Base-by-base conservation (phyloP, 129 eudicot species). In the Flaveria brownii region DNA sequence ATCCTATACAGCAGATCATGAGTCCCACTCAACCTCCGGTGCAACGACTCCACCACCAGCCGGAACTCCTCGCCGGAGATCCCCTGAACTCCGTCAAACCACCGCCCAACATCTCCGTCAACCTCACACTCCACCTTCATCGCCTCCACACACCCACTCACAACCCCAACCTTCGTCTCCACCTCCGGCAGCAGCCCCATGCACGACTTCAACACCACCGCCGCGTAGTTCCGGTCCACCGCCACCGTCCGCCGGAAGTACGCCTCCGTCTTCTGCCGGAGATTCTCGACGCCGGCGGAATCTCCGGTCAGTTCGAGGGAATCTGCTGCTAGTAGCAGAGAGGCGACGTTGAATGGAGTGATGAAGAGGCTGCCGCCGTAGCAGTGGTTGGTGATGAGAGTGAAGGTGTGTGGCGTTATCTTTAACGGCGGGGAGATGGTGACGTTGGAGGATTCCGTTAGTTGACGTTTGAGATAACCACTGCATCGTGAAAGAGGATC, bases 401-500 rank as follows among this genome's bases (percentile, higher is more conserved):
- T 65, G 71, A 93, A 93, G 16, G 92, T 87, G 57, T 86, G 86
- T 13, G 96, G 77, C 68, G 96, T 87, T 80, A 93, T 82, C 18
- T 87, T 86, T 68, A 93, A 81, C 84, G 91, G 85, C 65, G 96
- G 97, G 1, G 98, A 80, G n/a, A 93, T 74, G 0, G 85, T 87
- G 36, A 90, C 33, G 47, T 79, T 83, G 72, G 90, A 14, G n/a
- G 86, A 72, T 70, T 75, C 86, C 30, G 74, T 80, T 26, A 90
- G 77, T 30, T 72, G 87, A 46, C 88, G 91, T 86, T 85, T 84
- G 23, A 93, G 67, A 56, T 90, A 88, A 68, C 86, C 77, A 46
- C 98, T 90, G 59, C 76, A 86, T 43, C 88, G 80, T 12, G 73
- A 33, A 51, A 93, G 80, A 67, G 85, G 84, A 9, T 85, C 92